Evolutionary conservation across 108 stramenopile genomes (phyloP).

Genomic region (Stephanodiscus triporus): DNA sequence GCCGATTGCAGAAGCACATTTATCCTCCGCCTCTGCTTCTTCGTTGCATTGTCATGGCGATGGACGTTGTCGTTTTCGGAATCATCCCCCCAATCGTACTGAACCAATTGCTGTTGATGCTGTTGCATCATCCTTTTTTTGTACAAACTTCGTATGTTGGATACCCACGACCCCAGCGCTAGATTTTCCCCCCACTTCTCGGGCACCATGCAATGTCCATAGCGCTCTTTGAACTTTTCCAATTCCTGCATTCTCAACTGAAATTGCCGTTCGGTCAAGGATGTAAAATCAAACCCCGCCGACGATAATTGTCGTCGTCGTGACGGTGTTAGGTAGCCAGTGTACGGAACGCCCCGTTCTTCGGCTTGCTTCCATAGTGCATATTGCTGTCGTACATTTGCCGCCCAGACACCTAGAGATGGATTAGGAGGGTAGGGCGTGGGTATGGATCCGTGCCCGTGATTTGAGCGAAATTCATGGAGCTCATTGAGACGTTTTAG

Average conservation of each 20-base stretch:
- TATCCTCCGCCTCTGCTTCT: conserved; percentile 19
- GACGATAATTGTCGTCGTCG: conserved; percentile 17
- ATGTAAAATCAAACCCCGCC: conserved; percentile 47
- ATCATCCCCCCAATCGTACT: conserved; percentile 4
- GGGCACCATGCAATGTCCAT: conserved; percentile 47
- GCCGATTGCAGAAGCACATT: conserved; percentile 12
- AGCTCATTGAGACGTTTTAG: conserved; percentile 27
- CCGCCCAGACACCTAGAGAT: conserved; percentile 49
- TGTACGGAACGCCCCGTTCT: conserved; percentile 22
- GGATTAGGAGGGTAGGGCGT: conserved; percentile 39
- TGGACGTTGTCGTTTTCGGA: background rate
- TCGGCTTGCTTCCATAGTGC: conserved; percentile 33
- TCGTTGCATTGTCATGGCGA: background rate
- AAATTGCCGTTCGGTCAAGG: conserved; percentile 48
- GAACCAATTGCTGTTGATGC: background rate
- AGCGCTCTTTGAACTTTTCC: conserved; percentile 36
- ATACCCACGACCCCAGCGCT: conserved; percentile 49
- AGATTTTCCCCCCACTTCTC: conserved; percentile 47
- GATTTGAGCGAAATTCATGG: conserved; percentile 14
- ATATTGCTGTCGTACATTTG: conserved; percentile 44
- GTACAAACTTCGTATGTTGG: conserved; percentile 47
- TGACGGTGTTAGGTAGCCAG: conserved; percentile 39
- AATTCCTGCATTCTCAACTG: conserved; percentile 34
- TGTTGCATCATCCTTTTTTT: conserved; percentile 17
- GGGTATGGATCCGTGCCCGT: conserved; percentile 41